phyloP scores from a whole-genome alignment of 306 rosid genomes.

The Boehmeria nivea region DNA sequence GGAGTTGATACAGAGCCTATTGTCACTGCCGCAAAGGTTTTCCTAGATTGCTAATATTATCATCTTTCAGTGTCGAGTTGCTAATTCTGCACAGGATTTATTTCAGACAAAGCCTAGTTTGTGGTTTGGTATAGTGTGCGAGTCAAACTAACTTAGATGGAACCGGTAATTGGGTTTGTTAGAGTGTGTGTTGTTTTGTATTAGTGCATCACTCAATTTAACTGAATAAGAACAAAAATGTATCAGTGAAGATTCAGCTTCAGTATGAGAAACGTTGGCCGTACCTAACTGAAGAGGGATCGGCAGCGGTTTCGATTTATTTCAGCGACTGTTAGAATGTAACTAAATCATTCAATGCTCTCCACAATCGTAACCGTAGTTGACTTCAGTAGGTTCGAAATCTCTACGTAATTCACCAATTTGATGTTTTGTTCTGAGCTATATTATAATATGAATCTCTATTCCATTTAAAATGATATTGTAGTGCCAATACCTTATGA shows the following conservation, averaged over 20 bases:
- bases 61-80: background rate
- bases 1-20: slow-evolving; percentile 71
- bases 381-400: background rate
- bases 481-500: too few relatives aligned
- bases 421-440: background rate
- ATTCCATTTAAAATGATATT: too few relatives aligned
- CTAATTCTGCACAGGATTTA: background rate
- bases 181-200: too few relatives aligned
- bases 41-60: background rate
- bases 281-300: background rate
- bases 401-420: background rate
- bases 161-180: too few relatives aligned
- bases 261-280: background rate
- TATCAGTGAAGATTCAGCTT: background rate
- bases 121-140: too few relatives aligned
- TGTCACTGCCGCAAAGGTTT: slow-evolving; percentile 72
- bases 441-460: background rate
- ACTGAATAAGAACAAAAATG: too few relatives aligned
- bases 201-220: too few relatives aligned
- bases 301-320: background rate
- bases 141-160: too few relatives aligned
- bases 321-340: slow-evolving; percentile 1
- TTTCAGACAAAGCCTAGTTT: background rate
- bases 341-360: background rate
- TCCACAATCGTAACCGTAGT: background rate